Evolutionary conservation across 2,329 filamentous ascomycete species (phyloP).

Genomic region (Mollisiaceae sp.): DNA sequence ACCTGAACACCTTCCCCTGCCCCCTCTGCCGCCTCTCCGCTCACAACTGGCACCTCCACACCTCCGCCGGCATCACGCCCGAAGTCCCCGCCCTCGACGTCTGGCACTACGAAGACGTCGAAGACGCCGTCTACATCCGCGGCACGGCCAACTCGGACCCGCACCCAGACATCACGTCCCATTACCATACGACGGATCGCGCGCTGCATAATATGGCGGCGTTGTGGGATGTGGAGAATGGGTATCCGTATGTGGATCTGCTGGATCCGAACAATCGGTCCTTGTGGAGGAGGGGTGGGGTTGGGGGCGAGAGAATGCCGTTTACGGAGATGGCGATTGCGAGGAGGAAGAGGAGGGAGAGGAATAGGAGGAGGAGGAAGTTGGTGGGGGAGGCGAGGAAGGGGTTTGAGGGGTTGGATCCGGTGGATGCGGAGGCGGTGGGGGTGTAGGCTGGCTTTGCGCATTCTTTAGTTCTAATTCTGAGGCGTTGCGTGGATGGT

Average conservation of each 20-base stretch:
- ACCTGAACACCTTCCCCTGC: slow-evolving; percentile 23
- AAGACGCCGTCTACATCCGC: neutral
- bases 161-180: neutral
- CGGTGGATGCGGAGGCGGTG: neutral
- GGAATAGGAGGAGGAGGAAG: neutral
- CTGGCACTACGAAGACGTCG: slow-evolving; percentile 22
- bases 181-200: neutral
- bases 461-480: no score
- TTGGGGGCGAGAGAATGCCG: neutral
- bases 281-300: neutral
- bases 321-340: slow-evolving; percentile 4
- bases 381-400: neutral
- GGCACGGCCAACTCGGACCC: neutral
- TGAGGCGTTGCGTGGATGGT: no score
- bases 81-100: slow-evolving; percentile 20
- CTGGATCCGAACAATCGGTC: no score
- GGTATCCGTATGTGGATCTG: neutral
- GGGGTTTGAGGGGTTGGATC: neutral
- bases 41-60: neutral
- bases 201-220: neutral
- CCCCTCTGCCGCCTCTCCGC: neutral
- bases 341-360: slow-evolving; percentile 4
- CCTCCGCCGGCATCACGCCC: slow-evolving; percentile 17
- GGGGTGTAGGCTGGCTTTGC: no score
- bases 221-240: neutral